A percentile compares a stretch with the other conserved stretches of the same genome.
These are phyloP conservation scores for Forsythia suspensa DNA, from an alignment of 257 asterid genomes.

Conservation along the genomic window DNA sequence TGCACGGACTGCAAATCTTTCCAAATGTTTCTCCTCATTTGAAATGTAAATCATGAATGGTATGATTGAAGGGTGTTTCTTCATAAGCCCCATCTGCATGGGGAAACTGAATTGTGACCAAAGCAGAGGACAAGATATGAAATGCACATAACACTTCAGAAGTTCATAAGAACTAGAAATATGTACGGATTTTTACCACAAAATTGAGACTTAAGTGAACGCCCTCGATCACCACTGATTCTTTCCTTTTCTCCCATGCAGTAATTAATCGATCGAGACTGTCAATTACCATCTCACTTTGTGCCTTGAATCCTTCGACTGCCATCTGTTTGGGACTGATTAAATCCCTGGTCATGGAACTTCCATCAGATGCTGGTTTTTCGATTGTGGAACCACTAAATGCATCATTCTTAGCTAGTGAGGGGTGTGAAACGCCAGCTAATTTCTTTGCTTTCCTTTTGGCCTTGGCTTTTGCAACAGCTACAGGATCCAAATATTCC, in stretches of 20 bases:
- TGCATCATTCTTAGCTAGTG: constrained; percentile 45
- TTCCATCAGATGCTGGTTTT: constrained; percentile 46
- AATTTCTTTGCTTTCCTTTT: constrained; percentile 87
- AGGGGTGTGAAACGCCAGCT: constrained; percentile 47
- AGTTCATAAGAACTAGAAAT: not conserved
- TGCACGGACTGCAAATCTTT: constrained; percentile 97
- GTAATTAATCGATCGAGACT: constrained; percentile 97
- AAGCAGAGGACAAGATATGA: constrained; percentile 2
- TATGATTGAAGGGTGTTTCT: constrained; percentile 92
- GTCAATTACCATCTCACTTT: constrained; percentile 99
- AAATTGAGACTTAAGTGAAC: constrained; percentile 98
- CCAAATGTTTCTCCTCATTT: constrained; percentile 90
- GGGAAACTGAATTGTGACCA: constrained; percentile 19
- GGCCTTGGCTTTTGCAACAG: constrained; percentile 85
- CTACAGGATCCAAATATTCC: constrained; percentile 85
- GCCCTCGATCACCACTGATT: constrained; percentile 97
- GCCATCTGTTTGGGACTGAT: constrained; percentile 92
- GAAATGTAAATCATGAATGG: constrained; percentile 96
- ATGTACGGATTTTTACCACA: constrained; percentile 61
- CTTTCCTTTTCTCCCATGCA: constrained; percentile 95
- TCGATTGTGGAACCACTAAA: constrained; percentile 30
- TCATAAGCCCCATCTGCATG: constrained; percentile 98
- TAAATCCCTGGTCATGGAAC: constrained; percentile 41
- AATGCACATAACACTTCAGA: not conserved
- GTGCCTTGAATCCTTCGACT: constrained; percentile 95